Conservation (phyloP, 2,329 filamentous ascomycete genomes). For the Harringtonia aguacate region DNA sequence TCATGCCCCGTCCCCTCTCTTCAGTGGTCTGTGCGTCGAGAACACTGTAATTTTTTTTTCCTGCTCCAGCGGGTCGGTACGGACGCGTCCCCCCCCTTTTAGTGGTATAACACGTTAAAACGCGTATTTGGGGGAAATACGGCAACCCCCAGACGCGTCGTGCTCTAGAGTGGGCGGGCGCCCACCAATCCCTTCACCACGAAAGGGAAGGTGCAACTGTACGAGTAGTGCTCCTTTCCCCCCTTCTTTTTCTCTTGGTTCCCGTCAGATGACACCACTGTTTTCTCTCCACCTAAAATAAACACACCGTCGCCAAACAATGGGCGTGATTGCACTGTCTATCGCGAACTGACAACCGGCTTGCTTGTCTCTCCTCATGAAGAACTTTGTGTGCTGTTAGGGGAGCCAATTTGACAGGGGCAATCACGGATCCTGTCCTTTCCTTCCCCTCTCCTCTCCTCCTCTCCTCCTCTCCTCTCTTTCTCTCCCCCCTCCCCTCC, state of each 20-base stretch:
- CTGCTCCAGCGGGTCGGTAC: not conserved
- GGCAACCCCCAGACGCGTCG: conserved; percentile 7
- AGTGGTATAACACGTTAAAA: conserved; percentile 5
- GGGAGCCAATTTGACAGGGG: too few species aligned
- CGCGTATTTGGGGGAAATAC: conserved; percentile 3
- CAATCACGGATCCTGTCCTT: not conserved
- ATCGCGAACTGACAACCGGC: too few species aligned
- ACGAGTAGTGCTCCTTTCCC: not conserved
- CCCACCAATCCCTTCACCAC: not conserved
- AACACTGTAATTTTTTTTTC: not conserved
- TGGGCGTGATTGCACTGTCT: too few species aligned
- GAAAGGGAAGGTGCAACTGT: not conserved
- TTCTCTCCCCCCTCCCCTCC: not conserved
- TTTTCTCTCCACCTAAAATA: too few species aligned
- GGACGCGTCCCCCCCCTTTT: conserved; percentile 3
- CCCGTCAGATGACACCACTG: not conserved
- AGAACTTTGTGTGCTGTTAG: not conserved
- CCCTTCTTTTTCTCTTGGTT: not conserved
- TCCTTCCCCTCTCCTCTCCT: not conserved
- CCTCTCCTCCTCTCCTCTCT: not conserved
- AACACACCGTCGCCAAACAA: not conserved
- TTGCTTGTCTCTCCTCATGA: not conserved
- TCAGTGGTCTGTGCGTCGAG: not conserved
- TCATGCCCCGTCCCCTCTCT: too few species aligned
- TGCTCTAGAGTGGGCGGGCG: conserved; percentile 6